Evolutionary conservation across 2,329 filamentous ascomycete species (phyloP).

Genomic region (Rhynchosporium agropyri): DNA sequence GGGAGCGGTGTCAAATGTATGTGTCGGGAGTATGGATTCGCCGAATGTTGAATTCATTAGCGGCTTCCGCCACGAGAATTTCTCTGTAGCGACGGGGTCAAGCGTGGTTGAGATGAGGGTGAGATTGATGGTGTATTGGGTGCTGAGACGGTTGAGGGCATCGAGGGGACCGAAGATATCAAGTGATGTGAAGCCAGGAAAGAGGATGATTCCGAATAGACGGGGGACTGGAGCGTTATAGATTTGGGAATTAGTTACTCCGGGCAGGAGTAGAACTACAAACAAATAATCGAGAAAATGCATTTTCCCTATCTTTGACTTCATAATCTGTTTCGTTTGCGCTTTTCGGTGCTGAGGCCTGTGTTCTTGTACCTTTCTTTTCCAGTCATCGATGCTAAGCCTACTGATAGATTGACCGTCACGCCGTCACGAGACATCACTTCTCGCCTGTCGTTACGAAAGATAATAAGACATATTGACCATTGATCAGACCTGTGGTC

Average conservation of each 20-base stretch:
- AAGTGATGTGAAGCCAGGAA: conserved; percentile 40
- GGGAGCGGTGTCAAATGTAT: conserved; percentile 15
- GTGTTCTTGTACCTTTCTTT: too few relatives aligned
- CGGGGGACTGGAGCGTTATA: conserved; percentile 5
- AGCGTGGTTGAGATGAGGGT: conserved; percentile 26
- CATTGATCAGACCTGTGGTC: too few relatives aligned
- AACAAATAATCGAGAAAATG: background rate
- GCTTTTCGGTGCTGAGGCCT: too few relatives aligned
- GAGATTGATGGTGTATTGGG: background rate
- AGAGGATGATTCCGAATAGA: conserved; percentile 46
- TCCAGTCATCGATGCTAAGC: too few relatives aligned
- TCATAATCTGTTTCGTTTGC: too few relatives aligned
- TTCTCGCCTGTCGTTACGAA: too few relatives aligned
- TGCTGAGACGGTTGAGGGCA: conserved; percentile 35
- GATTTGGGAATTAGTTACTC: background rate
- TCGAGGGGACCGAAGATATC: conserved; percentile 42
- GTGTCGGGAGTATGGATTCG: conserved; percentile 13
- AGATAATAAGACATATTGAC: too few relatives aligned
- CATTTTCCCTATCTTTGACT: background rate
- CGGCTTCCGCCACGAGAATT: conserved; percentile 1
- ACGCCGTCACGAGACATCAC: too few relatives aligned
- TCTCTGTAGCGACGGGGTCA: conserved; percentile 28
- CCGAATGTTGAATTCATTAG: conserved; percentile 5
- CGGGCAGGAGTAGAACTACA: background rate
- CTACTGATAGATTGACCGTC: too few relatives aligned